Base-by-base conservation (phyloP, 352 stramenopile species). In the Phytophthora pseudosyringae region DNA sequence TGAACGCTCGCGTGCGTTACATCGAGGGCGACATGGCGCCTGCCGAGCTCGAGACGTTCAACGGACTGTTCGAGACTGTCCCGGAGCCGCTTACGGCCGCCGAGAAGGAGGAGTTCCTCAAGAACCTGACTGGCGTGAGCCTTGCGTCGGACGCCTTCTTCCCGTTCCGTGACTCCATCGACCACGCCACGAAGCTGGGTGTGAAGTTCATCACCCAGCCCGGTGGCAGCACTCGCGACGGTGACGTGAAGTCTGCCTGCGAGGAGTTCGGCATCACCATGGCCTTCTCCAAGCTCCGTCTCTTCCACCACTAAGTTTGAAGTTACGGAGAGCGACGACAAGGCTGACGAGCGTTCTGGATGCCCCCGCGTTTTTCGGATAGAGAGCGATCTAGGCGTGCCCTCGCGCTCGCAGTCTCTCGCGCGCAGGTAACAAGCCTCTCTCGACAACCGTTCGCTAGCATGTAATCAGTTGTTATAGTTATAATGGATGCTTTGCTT, bases 81-180 rank as follows among this genome's bases (percentile, higher is more conserved):
- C 97, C 97, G 6, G 95, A 97, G 73, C 88, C 95, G 43, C 81
- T 99, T 8, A 99, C 97, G 26, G 67, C 84, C 25, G 83, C 73
- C 5, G 97, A 99, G 72, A 99, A 99, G 86, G 82, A 97, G 10
- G 91, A 82, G 16, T 99, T 99, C 79, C 83, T 99, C 39, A 75
- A 81, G 46, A 84, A 88, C 35, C 75, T 97, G 43, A 83, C 83
- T 28, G 75, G 96, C 38, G 94, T 99, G 31, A 97, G 86, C 45
- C 94, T 99, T n/a, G 97, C 93, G 35, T 98, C 93, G 25, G 98
- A 99, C 76, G 98, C 98, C 12, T 99, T 99, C 88, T 99, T 99
- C 86, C 98, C 98, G 31, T 99, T 99, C 88, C 93, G 98, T 53
- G 97, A 99, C 84, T 98, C 93, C 16, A 99, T 99, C 73, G 97